Percentiles rank a stretch among this genome's conserved stretches.
Evolutionary conservation across 345 rosid genomes (phyloP).

Genomic region (Citrus trifoliata): DNA sequence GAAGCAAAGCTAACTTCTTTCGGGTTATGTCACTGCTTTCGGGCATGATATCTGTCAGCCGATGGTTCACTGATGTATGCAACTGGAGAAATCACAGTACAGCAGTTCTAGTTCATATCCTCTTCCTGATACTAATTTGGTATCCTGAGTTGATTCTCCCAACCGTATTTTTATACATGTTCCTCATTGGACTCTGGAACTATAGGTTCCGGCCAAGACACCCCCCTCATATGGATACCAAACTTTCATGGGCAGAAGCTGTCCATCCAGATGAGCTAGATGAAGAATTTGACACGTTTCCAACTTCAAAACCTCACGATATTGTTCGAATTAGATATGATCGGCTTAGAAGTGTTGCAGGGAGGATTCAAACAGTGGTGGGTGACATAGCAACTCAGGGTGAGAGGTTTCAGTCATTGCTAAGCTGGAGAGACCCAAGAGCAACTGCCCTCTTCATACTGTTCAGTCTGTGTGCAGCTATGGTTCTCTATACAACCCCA

Average conservation of each 20-base stretch:
- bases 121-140: slow-evolving; percentile 66
- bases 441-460: slow-evolving; percentile 70
- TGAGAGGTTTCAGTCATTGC: slow-evolving; percentile 67
- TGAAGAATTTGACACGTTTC: slow-evolving; percentile 83
- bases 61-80: slow-evolving; percentile 66
- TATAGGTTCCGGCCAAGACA: slow-evolving; percentile 58
- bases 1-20: slow-evolving; percentile 88
- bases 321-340: slow-evolving; percentile 70
- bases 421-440: slow-evolving; percentile 82
- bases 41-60: slow-evolving; percentile 36
- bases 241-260: slow-evolving; percentile 76
- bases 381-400: slow-evolving; percentile 88
- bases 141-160: slow-evolving; percentile 77
- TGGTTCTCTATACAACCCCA: slow-evolving; percentile 62
- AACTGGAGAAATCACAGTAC: slow-evolving; percentile 71
- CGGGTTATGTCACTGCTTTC: slow-evolving; percentile 69
- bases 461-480: slow-evolving; percentile 69
- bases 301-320: slow-evolving; percentile 54
- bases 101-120: slow-evolving; percentile 56
- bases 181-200: slow-evolving; percentile 76
- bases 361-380: slow-evolving; percentile 73
- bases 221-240: slow-evolving; percentile 80
- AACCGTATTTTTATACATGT: slow-evolving; percentile 69
- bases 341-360: slow-evolving; percentile 70
- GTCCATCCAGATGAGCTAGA: slow-evolving; percentile 73